A percentile compares a stretch with the other conserved stretches of the same genome.
Evolutionary conservation across 2,329 filamentous ascomycete genomes (phyloP).

Genomic region (Purpureocillium takamizusanense): DNA sequence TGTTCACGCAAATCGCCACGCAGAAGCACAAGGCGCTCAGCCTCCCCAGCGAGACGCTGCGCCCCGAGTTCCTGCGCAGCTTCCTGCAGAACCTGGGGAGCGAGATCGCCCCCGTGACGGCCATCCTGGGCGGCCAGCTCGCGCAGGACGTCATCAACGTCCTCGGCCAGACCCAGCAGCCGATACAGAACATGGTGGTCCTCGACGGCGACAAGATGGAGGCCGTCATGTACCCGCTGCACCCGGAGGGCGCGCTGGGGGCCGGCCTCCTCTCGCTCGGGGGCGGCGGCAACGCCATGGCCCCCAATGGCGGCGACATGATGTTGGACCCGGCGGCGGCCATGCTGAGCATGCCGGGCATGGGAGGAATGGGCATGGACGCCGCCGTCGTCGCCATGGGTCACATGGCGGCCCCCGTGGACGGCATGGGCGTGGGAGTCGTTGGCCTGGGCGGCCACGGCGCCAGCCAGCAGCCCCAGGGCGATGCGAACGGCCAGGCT

Average conservation of each 20-base stretch:
- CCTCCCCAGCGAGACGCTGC: slow-evolving; percentile 58
- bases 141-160: slow-evolving; percentile 98
- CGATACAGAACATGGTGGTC: slow-evolving; percentile 87
- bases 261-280: slow-evolving; percentile 31
- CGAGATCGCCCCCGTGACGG: slow-evolving; percentile 79
- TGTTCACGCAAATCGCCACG: slow-evolving; percentile 70
- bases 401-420: not conserved
- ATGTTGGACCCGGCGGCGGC: slow-evolving; percentile 11
- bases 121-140: slow-evolving; percentile 81
- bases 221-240: slow-evolving; percentile 72
- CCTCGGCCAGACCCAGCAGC: slow-evolving; percentile 81
- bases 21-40: slow-evolving; percentile 69
- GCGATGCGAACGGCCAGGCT: not conserved
- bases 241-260: slow-evolving; percentile 55
- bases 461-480: no score
- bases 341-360: slow-evolving; percentile 10
- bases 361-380: slow-evolving; percentile 9
- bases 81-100: slow-evolving; percentile 82
- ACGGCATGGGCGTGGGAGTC: slow-evolving; percentile 1
- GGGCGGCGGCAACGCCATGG: slow-evolving; percentile 6
- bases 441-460: not conserved
- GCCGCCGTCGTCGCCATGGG: slow-evolving; percentile 2
- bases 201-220: slow-evolving; percentile 81
- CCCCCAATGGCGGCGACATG: slow-evolving; percentile 14
- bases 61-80: slow-evolving; percentile 63